phyloP scores from a whole-genome alignment of 345 rosid species.

The Schrenkiella parvula region DNA sequence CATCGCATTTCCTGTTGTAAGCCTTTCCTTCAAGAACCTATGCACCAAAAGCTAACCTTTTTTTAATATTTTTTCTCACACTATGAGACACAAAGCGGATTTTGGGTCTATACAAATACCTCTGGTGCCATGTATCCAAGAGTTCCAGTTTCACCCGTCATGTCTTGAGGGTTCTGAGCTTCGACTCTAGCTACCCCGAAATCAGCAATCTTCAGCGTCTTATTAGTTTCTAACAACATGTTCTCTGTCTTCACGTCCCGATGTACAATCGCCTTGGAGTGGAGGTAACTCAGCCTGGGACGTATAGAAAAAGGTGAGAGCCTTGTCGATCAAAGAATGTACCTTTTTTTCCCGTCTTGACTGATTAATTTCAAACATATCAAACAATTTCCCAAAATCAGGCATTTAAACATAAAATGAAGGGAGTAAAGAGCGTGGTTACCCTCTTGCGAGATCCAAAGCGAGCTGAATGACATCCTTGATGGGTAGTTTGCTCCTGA shows the following conservation, averaged over 20 bases:
- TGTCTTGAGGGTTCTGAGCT: constrained; percentile 84
- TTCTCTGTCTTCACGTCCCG: constrained; percentile 82
- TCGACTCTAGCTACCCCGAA: constrained; percentile 88
- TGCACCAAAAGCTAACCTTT: neutral
- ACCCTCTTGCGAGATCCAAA: constrained; percentile 85
- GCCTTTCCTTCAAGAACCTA: constrained; percentile 86
- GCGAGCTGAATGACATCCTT: constrained; percentile 69
- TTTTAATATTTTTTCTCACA: neutral
- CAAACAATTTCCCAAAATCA: neutral
- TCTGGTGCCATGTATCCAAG: constrained; percentile 90
- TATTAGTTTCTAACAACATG: constrained; percentile 59
- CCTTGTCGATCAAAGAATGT: neutral
- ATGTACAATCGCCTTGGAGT: constrained; percentile 71
- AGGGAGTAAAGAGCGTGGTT: neutral
- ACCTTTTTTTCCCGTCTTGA: neutral
- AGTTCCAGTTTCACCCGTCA: constrained; percentile 91
- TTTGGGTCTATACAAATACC: constrained; percentile 37
- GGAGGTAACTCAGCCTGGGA: constrained; percentile 72
- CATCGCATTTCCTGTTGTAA: constrained; percentile 78
- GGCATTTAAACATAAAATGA: neutral
- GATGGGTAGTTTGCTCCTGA: constrained; percentile 54
- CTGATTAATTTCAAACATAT: neutral
- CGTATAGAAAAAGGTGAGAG: neutral
- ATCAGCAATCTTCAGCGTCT: constrained; percentile 75
- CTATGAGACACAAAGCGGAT: neutral